Conservation (phyloP, 108 stramenopile genomes). For the Nitzschia inconspicua region DNA sequence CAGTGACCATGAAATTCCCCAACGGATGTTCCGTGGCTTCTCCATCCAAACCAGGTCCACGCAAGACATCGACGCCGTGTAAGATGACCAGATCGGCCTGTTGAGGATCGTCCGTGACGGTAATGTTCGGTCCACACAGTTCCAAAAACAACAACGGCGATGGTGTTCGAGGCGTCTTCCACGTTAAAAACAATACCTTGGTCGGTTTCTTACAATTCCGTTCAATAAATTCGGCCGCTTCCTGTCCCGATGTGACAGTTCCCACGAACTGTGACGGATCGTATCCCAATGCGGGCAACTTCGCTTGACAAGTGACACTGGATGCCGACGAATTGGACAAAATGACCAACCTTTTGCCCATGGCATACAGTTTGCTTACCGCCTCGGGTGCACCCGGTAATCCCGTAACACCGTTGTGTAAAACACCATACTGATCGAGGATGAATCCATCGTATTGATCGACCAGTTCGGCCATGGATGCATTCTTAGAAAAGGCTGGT, state of each 20-base stretch:
- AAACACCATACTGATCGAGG: slow-evolving; percentile 89
- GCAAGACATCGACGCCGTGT: slow-evolving; percentile 63
- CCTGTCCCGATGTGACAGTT: slow-evolving; percentile 83
- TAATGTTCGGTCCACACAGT: slow-evolving; percentile 55
- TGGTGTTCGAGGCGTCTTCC: slow-evolving; percentile 44
- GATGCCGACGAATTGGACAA: slow-evolving; percentile 82
- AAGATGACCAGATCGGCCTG: slow-evolving; percentile 75
- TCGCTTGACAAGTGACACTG: slow-evolving; percentile 35
- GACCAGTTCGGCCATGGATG: slow-evolving; percentile 20
- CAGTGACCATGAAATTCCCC: slow-evolving; percentile 6
- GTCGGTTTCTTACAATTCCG: slow-evolving; percentile 16
- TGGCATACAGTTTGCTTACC: slow-evolving; percentile 38
- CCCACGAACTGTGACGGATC: slow-evolving; percentile 56
- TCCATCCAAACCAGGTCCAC: slow-evolving; percentile 18
- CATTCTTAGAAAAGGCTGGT: background rate
- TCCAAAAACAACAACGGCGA: slow-evolving; percentile 45
- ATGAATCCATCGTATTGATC: slow-evolving; percentile 80
- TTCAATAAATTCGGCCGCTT: slow-evolving; percentile 46
- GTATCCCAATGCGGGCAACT: slow-evolving; percentile 73
- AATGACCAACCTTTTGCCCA: slow-evolving; percentile 74
- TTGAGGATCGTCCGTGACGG: slow-evolving; percentile 35
- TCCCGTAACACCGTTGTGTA: slow-evolving; percentile 77
- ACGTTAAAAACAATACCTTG: slow-evolving; percentile 68
- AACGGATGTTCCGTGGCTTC: slow-evolving; percentile 17
- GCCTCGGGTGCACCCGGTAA: slow-evolving; percentile 64